A percentile compares a stretch with the other conserved stretches of the same genome.
Conservation (phyloP, 768 basidiomycete species). For the Mycena venus region DNA sequence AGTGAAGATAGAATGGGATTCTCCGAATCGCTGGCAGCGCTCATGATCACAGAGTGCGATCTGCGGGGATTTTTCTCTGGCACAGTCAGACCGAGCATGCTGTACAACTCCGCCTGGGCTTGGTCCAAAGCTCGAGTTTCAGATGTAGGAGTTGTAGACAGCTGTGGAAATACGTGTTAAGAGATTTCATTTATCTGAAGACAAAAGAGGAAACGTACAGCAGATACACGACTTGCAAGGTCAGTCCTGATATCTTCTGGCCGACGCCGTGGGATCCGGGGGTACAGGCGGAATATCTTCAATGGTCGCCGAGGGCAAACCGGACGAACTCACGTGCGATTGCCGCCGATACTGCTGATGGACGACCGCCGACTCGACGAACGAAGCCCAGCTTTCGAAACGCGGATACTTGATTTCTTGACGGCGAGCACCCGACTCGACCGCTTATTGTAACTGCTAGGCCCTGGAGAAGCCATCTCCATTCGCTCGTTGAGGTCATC, state of each 20-base stretch:
- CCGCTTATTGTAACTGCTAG: constrained; percentile 51
- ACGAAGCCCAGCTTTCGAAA: constrained; percentile 76
- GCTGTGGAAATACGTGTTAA: constrained; percentile 47
- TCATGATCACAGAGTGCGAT: constrained; percentile 54
- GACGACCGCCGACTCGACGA: constrained; percentile 65
- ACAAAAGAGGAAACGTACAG: constrained; percentile 43
- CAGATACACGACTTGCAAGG: constrained; percentile 57
- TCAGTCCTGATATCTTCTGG: constrained; percentile 60
- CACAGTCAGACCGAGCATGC: constrained; percentile 74
- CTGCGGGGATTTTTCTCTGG: constrained; percentile 53
- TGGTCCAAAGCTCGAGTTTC: constrained; percentile 69
- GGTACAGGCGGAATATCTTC: constrained; percentile 73
- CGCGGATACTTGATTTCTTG: constrained; percentile 74
- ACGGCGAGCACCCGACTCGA: constrained; percentile 71
- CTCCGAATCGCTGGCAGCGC: constrained; percentile 29
- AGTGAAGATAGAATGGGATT: constrained; percentile 22
- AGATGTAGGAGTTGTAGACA: constrained; percentile 64
- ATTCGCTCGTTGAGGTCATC: constrained; percentile 65
- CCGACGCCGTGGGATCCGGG: constrained; percentile 61
- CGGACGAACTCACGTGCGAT: constrained; percentile 49
- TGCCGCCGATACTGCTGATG: constrained; percentile 49
- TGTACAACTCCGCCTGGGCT: constrained; percentile 81
- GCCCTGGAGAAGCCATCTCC: constrained; percentile 39
- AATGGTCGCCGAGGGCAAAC: constrained; percentile 48
- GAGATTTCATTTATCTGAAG: constrained; percentile 11